A percentile compares a stretch with the other conserved stretches of the same genome.
phyloP scores from a whole-genome alignment of 129 eudicot species.

The Gnaphalium uliginosum region DNA sequence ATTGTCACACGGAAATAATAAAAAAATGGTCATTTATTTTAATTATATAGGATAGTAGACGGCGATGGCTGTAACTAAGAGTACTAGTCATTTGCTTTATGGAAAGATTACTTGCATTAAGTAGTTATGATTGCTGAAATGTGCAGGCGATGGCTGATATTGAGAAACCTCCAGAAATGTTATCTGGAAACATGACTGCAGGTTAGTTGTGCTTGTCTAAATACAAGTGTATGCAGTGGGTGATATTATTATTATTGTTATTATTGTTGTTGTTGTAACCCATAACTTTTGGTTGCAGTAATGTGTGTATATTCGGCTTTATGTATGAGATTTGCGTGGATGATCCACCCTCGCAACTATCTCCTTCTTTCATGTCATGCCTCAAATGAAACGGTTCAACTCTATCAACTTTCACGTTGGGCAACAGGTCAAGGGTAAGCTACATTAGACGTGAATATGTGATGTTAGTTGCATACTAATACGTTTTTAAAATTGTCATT shows the following conservation, averaged over 20 bases:
- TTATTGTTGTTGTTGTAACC: neutral
- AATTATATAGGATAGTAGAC: neutral
- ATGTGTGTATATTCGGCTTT: constrained; percentile 82
- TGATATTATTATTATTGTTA: neutral
- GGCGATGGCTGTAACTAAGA: neutral
- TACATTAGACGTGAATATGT: constrained; percentile 8
- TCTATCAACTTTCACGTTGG: constrained; percentile 89
- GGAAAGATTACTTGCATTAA: neutral
- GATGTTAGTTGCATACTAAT: neutral
- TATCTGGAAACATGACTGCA: constrained; percentile 95
- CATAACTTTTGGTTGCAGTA: constrained; percentile 46
- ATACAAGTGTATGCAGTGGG: neutral
- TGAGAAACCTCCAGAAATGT: constrained; percentile 85
- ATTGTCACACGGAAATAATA: neutral
- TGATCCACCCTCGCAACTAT: constrained; percentile 93
- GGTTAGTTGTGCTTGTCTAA: constrained; percentile 41
- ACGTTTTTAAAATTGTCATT: neutral
- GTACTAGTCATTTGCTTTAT: neutral
- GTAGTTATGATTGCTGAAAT: constrained; percentile 10
- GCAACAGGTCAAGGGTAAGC: constrained; percentile 78
- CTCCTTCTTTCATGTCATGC: constrained; percentile 83
- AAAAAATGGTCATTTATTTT: too few species aligned
- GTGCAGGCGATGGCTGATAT: constrained; percentile 82
- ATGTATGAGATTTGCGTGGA: constrained; percentile 99
- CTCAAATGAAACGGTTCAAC: constrained; percentile 87